Evolutionary conservation across 371 early-diverging fungal species (phyloP).

Genomic region (Rhizomucor pusillus): DNA sequence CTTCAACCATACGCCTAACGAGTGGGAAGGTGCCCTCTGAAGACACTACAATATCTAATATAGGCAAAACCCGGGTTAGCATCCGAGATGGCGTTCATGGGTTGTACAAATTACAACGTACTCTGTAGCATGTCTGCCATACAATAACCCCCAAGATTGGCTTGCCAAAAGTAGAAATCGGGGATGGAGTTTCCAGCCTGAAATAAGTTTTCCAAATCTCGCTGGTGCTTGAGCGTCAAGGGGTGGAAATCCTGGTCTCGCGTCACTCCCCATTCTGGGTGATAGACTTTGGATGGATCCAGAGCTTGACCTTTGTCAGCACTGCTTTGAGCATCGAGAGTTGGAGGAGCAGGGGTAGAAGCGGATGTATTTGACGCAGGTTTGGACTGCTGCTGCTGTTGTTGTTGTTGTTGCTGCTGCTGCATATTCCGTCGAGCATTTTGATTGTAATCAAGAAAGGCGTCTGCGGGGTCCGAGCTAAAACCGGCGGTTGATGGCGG

Average conservation of each 20-base stretch:
- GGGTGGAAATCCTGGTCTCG: constrained; percentile 47
- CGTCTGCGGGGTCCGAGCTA: no score
- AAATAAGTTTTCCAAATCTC: constrained; percentile 38
- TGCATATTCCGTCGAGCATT: not conserved
- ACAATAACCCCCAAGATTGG: constrained; percentile 50
- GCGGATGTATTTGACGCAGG: not conserved
- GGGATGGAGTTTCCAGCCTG: constrained; percentile 23
- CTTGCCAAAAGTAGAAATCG: constrained; percentile 53
- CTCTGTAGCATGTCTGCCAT: constrained; percentile 49
- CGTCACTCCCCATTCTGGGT: constrained; percentile 48
- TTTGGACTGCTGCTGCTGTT: not conserved
- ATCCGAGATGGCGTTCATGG: no score
- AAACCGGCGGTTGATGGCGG: no score
- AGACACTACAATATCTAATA: constrained; percentile 29
- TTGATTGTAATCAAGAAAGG: not conserved
- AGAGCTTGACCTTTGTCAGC: no score
- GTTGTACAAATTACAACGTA: constrained; percentile 20
- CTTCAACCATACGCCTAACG: constrained; percentile 39
- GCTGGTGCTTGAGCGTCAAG: constrained; percentile 43
- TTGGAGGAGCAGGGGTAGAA: not conserved
- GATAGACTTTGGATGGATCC: constrained; percentile 27
- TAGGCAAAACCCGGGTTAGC: no score
- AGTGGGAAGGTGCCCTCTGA: constrained; percentile 33
- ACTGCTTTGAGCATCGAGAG: not conserved
- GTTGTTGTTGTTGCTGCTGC: constrained; percentile 2